A percentile compares a stretch with the other conserved stretches of the same genome.
Conservation (phyloP, 768 basidiomycete species). For the Mycena crocata region DNA sequence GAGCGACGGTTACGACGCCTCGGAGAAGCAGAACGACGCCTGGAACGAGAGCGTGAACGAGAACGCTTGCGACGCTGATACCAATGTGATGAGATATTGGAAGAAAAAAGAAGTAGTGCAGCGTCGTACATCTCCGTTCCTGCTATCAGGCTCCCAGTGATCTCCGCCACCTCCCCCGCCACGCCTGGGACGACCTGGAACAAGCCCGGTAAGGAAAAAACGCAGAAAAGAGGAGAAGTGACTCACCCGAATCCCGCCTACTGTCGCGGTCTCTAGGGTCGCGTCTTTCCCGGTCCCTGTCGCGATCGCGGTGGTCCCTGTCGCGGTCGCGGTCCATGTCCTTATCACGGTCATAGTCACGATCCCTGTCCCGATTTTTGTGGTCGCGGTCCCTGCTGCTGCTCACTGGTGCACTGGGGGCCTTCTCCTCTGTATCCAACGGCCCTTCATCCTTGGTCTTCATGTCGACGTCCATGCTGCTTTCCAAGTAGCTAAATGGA, state of each 20-base stretch:
- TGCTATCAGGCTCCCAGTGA: slow-evolving; percentile 88
- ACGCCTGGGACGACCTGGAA: slow-evolving; percentile 53
- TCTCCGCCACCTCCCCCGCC: slow-evolving; percentile 65
- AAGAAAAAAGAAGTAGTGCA: slow-evolving; percentile 4
- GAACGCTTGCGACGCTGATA: slow-evolving; percentile 75
- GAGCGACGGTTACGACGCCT: slow-evolving; percentile 67
- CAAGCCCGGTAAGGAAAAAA: slow-evolving; percentile 13
- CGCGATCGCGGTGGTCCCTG: slow-evolving; percentile 52
- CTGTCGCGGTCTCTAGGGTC: slow-evolving; percentile 56
- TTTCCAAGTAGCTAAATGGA: neutral
- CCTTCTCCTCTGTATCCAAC: slow-evolving; percentile 65
- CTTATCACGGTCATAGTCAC: slow-evolving; percentile 48
- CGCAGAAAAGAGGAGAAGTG: neutral
- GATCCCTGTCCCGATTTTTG: slow-evolving; percentile 56
- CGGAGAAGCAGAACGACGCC: slow-evolving; percentile 40
- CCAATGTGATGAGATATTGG: slow-evolving; percentile 24
- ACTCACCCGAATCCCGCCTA: slow-evolving; percentile 67
- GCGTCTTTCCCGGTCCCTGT: slow-evolving; percentile 54
- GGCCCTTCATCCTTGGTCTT: slow-evolving; percentile 73
- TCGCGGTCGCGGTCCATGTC: slow-evolving; percentile 55
- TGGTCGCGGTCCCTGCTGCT: slow-evolving; percentile 58
- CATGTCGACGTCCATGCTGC: slow-evolving; percentile 83
- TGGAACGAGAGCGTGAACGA: slow-evolving; percentile 59
- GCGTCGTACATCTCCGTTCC: slow-evolving; percentile 71
- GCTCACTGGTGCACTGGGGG: slow-evolving; percentile 50